Conservation (phyloP, 306 rosid genomes). For the Gynostemma pentaphyllum region DNA sequence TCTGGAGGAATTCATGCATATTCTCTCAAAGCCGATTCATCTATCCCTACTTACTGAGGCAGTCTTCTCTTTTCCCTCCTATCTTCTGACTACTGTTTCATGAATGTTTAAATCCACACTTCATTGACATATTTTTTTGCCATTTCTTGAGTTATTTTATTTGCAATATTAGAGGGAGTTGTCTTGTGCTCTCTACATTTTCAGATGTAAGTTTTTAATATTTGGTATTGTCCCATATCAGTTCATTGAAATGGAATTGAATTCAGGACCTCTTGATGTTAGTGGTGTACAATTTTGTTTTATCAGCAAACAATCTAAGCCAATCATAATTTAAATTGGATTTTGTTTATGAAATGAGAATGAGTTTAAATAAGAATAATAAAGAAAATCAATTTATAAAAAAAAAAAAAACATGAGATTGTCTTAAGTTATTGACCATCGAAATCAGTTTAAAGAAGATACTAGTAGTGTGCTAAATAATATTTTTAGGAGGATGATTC, state of each 20-base stretch:
- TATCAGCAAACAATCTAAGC: too few relatives aligned
- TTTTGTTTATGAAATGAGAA: neutral
- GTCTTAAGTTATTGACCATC: too few relatives aligned
- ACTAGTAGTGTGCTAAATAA: too few relatives aligned
- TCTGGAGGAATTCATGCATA: constrained; percentile 88
- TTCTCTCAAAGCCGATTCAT: constrained; percentile 60
- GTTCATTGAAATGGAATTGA: too few relatives aligned
- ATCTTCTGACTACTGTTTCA: neutral
- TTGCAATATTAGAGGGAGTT: neutral
- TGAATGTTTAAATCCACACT: neutral
- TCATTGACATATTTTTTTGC: neutral
- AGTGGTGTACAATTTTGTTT: too few relatives aligned
- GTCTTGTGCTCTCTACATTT: neutral
- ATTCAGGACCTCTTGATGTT: too few relatives aligned
- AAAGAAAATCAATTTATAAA: too few relatives aligned
- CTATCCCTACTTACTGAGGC: constrained; percentile 70
- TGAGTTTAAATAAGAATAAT: too few relatives aligned
- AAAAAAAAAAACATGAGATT: too few relatives aligned
- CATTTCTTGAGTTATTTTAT: neutral
- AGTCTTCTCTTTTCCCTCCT: neutral
- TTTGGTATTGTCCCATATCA: too few relatives aligned
- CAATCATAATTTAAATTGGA: neutral
- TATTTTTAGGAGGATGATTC: neutral
- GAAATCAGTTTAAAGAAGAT: too few relatives aligned
- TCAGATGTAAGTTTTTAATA: neutral